These are phyloP conservation scores for Plasmopara muralis DNA, from an alignment of 352 stramenopile genomes.

Conservation along the genomic window DNA sequence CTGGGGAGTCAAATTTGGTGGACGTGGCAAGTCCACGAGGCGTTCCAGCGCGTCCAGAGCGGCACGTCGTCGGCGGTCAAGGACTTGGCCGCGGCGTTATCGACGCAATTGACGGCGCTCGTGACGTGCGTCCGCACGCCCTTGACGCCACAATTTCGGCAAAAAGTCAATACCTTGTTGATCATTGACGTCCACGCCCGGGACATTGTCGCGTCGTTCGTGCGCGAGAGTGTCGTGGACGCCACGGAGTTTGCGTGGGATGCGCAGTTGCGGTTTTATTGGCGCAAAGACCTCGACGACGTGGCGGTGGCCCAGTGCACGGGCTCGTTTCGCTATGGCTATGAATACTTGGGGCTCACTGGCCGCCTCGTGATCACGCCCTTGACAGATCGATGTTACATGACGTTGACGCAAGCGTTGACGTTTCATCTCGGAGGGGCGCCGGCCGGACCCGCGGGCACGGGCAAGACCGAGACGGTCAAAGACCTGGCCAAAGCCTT, in stretches of 20 bases:
- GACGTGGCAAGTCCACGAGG: slow-evolving; percentile 93
- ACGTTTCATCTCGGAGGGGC: slow-evolving; percentile 90
- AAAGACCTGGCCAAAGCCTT: slow-evolving; percentile 91
- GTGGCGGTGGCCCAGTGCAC: slow-evolving; percentile 90
- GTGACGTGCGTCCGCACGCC: slow-evolving; percentile 87
- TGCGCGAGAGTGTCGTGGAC: slow-evolving; percentile 85
- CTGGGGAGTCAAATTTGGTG: slow-evolving; percentile 92
- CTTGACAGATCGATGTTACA: slow-evolving; percentile 91
- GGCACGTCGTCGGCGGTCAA: slow-evolving; percentile 94
- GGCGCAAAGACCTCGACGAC: slow-evolving; percentile 86
- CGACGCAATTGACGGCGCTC: slow-evolving; percentile 85
- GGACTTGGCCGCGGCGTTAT: slow-evolving; percentile 86
- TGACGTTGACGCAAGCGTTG: slow-evolving; percentile 90
- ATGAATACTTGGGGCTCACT: slow-evolving; percentile 93
- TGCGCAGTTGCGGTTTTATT: slow-evolving; percentile 87
- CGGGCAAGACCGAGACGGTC: slow-evolving; percentile 91
- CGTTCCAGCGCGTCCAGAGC: slow-evolving; percentile 82
- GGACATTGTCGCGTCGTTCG: slow-evolving; percentile 88
- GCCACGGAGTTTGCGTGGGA: slow-evolving; percentile 90
- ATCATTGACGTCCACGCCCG: slow-evolving; percentile 89
- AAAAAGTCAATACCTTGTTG: slow-evolving; percentile 91
- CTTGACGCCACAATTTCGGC: slow-evolving; percentile 75
- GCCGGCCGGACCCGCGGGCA: slow-evolving; percentile 85
- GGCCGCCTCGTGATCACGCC: slow-evolving; percentile 90
- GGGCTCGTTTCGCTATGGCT: slow-evolving; percentile 88